Base-by-base conservation (phyloP, 371 early-diverging fungal genomes). In the Fennellomyces sp. region DNA sequence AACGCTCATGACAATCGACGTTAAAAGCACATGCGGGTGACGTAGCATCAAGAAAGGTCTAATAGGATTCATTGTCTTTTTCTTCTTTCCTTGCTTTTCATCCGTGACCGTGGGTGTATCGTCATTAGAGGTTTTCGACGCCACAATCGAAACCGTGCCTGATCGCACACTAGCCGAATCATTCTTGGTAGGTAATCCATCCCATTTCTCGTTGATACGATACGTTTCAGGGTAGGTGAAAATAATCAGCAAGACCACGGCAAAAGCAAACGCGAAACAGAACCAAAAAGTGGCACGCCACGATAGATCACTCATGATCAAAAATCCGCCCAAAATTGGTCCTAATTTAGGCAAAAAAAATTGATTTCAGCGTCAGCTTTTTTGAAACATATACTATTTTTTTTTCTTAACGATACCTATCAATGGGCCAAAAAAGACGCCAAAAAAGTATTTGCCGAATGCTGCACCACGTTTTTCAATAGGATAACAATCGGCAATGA, bases 281-380 rank as follows among this genome's bases (percentile, higher is more conserved):
- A 86, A 74, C 75, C 83, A 86, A 60, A 87, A 87, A 27, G 82
- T 82, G 27, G 82, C 77, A n/a, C 84, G 66, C 90, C 90, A 89
- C 5, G 81, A 55, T 17, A 52, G 38, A 4, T 45, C 42, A 31
- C 71, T 71, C 57, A 64, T 56, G 13, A 66, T 64, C 21, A 89
- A 71, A 19, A 64, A 60, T 5, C 71, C 71, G 50, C 71, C 71
- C 35, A 71, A 29, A 45, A 71, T 56, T 13, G 67, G 67, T 35
- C 67, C 86, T 25, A 72, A 70, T 8, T 59, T 63, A n/a, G 77
- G 56, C 2, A 75, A 65, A 36, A 83, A 60, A 47, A 74, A 60
- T 26, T 17, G 27, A 47, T 36, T 11, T 11, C 80, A 83, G 8
- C 35, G 6, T 33, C 35, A 6, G 8, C 35, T 13, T 39, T 39